A percentile compares a stretch with the other conserved stretches of the same genome.
Conservation (phyloP, 2,329 filamentous ascomycete genomes). For the Colletotrichum lindemuthianum region DNA sequence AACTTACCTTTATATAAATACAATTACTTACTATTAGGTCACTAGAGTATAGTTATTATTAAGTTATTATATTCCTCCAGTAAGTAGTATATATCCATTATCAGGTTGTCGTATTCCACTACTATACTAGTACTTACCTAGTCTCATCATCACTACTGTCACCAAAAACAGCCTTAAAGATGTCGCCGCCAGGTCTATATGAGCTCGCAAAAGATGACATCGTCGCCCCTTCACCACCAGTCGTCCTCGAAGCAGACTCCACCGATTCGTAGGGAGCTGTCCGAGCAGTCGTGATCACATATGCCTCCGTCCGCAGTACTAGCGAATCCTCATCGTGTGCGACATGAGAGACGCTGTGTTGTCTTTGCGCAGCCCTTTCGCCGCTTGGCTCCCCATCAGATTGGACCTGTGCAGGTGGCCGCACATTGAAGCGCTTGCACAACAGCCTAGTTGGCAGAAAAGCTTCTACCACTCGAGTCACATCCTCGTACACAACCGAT, state of each 20-base stretch:
- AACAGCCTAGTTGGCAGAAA: slow-evolving; percentile 86
- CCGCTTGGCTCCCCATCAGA: slow-evolving; percentile 53
- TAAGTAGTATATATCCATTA: too few species aligned
- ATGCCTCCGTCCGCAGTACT: background rate
- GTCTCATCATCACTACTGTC: slow-evolving; percentile 76
- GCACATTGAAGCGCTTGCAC: slow-evolving; percentile 96
- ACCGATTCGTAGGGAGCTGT: background rate
- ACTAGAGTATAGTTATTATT: too few species aligned
- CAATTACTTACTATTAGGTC: too few species aligned
- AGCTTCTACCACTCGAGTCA: slow-evolving; percentile 78
- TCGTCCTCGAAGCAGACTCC: slow-evolving; percentile 1
- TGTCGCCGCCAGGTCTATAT: slow-evolving; percentile 42
- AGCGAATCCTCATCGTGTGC: background rate
- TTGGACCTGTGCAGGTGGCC: slow-evolving; percentile 75
- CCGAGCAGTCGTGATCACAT: background rate
- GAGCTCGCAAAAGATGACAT: background rate
- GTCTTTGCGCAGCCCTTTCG: background rate
- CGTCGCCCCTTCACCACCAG: slow-evolving; percentile 26
- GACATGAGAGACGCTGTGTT: background rate
- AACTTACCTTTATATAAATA: too few species aligned
- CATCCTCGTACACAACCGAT: slow-evolving; percentile 89
- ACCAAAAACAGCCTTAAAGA: slow-evolving; percentile 94
- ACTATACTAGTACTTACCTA: too few species aligned
- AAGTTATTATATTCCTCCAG: too few species aligned
- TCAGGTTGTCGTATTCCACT: too few species aligned